Percentiles rank a stretch among this genome's conserved stretches.
Conservation (phyloP, 441 rosid species). For the Gossypium gossypioides region DNA sequence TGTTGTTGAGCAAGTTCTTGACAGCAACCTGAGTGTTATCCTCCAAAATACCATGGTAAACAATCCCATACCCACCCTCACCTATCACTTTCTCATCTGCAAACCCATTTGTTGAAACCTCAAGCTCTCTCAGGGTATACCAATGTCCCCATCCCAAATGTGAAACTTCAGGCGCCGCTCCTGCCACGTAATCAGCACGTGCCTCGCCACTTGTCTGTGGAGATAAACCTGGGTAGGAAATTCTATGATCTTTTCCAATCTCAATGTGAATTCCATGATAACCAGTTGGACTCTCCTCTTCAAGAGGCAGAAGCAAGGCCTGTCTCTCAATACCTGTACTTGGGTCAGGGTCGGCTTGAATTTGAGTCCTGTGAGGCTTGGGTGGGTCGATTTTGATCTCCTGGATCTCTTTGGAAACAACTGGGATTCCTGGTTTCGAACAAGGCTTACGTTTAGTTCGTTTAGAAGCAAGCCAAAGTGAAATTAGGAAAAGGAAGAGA, state of each 20-base stretch:
- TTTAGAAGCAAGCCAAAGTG: slow-evolving; percentile 49
- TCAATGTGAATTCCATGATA: slow-evolving; percentile 39
- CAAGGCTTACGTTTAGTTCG: slow-evolving; percentile 19
- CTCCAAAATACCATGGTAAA: slow-evolving; percentile 38
- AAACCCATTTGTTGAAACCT: slow-evolving; percentile 37
- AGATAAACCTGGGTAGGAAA: slow-evolving; percentile 26
- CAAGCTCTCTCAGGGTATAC: slow-evolving; percentile 51
- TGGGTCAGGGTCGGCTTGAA: slow-evolving; percentile 21
- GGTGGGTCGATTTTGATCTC: slow-evolving; percentile 33
- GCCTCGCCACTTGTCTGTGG: slow-evolving; percentile 23
- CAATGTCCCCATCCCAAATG: slow-evolving; percentile 61
- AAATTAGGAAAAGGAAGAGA: slow-evolving; percentile 49
- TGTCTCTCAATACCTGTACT: slow-evolving; percentile 21
- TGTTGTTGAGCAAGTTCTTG: slow-evolving; percentile 46
- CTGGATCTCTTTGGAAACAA: slow-evolving; percentile 49
- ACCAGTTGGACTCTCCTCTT: slow-evolving; percentile 29
- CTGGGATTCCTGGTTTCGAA: slow-evolving; percentile 30
- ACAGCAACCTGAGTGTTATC: slow-evolving; percentile 38
- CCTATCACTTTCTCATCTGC: slow-evolving; percentile 45
- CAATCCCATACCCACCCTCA: slow-evolving; percentile 56
- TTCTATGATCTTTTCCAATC: slow-evolving; percentile 36
- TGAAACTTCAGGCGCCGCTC: slow-evolving; percentile 35
- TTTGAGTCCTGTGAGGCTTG: slow-evolving; percentile 6
- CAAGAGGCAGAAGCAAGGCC: slow-evolving; percentile 26
- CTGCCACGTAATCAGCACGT: slow-evolving; percentile 17